Conservation (phyloP, 2,329 filamentous ascomycete genomes). For the Fusarium oligoseptatum region DNA sequence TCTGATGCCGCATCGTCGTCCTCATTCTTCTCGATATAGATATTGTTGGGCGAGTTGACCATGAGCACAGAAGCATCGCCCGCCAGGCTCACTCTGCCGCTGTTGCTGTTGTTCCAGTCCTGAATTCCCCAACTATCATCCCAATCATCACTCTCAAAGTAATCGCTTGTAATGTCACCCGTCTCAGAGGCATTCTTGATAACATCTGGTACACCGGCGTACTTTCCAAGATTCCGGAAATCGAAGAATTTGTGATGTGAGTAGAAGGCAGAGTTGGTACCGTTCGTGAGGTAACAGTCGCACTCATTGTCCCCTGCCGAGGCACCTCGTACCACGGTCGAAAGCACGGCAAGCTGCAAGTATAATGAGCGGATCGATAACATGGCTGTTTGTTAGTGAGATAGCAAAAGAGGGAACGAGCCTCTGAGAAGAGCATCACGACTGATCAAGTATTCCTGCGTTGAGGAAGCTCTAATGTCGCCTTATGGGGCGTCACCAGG, state of each 20-base stretch:
- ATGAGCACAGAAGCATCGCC: constrained; percentile 51
- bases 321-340: constrained; percentile 1
- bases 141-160: constrained; percentile 55
- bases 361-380: constrained; percentile 8
- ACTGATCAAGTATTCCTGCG: neutral
- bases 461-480: constrained; percentile 4
- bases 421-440: neutral
- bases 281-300: constrained; percentile 64
- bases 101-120: constrained; percentile 58
- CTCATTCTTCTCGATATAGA: constrained; percentile 61
- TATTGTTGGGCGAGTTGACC: constrained; percentile 59
- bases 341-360: constrained; percentile 21
- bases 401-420: neutral
- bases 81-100: constrained; percentile 44
- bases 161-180: constrained; percentile 52
- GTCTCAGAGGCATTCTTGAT: constrained; percentile 47
- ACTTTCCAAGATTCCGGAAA: constrained; percentile 58
- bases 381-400: constrained; percentile 14
- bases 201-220: constrained; percentile 53
- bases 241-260: constrained; percentile 63
- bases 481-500: neutral
- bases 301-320: constrained; percentile 52
- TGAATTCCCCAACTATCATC: constrained; percentile 55
- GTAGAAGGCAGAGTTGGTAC: constrained; percentile 58
- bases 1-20: constrained; percentile 50